Evolutionary conservation across 768 basidiomycete genomes (phyloP).

Genomic region (Collybiopsis confluens): DNA sequence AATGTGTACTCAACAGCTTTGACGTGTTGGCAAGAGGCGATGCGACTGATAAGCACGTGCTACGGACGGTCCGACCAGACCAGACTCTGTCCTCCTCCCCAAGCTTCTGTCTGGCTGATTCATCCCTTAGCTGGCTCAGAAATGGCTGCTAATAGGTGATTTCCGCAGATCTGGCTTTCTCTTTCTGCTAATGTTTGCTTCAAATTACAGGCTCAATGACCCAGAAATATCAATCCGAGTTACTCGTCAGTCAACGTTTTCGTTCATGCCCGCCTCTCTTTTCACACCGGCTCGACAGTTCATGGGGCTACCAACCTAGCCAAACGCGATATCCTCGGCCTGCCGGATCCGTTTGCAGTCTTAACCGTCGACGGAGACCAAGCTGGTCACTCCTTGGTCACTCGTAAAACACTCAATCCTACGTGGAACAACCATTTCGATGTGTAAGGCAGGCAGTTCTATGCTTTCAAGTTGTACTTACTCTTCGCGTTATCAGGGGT

Average conservation of each 20-base stretch:
- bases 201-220: conserved; percentile 36
- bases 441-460: conserved; percentile 48
- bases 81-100: neutral
- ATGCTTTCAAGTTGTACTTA: neutral
- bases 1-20: no score
- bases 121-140: neutral
- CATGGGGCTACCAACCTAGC: conserved; percentile 70
- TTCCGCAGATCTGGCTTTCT: neutral
- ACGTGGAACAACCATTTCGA: conserved; percentile 87
- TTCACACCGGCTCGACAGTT: conserved; percentile 36
- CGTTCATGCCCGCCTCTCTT: neutral
- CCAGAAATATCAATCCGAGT: conserved; percentile 46
- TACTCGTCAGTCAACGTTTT: conserved; percentile 33
- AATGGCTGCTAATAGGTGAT: conserved; percentile 6
- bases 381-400: conserved; percentile 70
- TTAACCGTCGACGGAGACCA: conserved; percentile 84
- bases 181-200: no score
- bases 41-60: no score
- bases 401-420: conserved; percentile 65
- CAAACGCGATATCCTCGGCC: conserved; percentile 74
- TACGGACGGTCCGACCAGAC: no score
- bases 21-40: no score
- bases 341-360: conserved; percentile 88
- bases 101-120: neutral
- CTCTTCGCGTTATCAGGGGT: conserved; percentile 34